Evolutionary conservation across 345 rosid species (phyloP).

Genomic region (Clarkia xantiana): DNA sequence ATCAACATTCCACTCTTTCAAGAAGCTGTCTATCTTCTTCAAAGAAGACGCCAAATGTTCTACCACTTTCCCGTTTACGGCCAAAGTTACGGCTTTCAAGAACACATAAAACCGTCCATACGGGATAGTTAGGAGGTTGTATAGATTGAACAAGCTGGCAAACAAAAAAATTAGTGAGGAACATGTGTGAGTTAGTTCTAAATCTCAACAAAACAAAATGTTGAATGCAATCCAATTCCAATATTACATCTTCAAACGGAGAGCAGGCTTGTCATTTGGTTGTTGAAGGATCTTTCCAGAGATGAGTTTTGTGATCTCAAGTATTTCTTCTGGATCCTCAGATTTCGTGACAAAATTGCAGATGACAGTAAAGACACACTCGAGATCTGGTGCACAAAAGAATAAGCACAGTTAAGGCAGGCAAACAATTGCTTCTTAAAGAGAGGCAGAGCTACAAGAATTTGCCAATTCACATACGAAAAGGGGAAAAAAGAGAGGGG

Average conservation of each 20-base stretch:
- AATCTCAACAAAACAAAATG: constrained; percentile 1
- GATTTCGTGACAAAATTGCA: constrained; percentile 69
- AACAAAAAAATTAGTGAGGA: constrained; percentile 8
- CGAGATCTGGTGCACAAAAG: constrained; percentile 47
- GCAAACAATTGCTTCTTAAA: neutral
- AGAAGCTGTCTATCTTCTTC: constrained; percentile 65
- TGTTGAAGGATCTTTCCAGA: constrained; percentile 67
- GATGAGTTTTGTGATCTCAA: constrained; percentile 61
- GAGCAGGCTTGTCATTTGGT: constrained; percentile 68
- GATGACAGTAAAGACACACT: constrained; percentile 87
- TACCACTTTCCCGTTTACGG: constrained; percentile 63
- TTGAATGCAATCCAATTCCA: neutral
- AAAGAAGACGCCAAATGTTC: constrained; percentile 62
- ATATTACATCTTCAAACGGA: constrained; percentile 81
- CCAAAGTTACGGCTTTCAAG: constrained; percentile 58
- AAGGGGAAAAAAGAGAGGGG: too few relatives aligned
- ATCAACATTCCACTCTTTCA: constrained; percentile 91
- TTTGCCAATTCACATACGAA: neutral
- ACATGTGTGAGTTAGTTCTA: constrained; percentile 3
- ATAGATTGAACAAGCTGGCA: constrained; percentile 85
- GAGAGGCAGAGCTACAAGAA: too few relatives aligned
- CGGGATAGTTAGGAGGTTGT: constrained; percentile 61
- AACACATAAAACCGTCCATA: constrained; percentile 63
- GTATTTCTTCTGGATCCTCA: constrained; percentile 46
- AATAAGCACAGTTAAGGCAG: neutral